Evolutionary conservation across 148 eudicot species (phyloP).

Genomic region (Talinum fruticosum): DNA sequence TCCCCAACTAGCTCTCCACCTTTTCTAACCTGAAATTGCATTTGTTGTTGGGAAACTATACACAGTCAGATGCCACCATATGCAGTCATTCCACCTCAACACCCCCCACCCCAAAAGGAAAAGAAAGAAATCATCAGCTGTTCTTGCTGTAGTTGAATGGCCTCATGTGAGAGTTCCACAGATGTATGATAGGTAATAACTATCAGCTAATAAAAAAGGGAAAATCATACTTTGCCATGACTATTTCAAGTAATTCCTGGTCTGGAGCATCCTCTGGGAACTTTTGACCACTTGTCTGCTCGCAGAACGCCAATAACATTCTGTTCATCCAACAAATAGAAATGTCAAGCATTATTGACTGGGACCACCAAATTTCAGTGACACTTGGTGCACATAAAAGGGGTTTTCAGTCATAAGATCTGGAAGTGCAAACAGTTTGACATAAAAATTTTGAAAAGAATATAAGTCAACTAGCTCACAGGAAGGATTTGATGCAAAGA

Average conservation of each 20-base stretch:
- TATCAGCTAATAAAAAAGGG: slow-evolving; percentile 10
- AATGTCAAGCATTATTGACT: neutral
- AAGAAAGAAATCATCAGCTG: neutral
- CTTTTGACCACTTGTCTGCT: slow-evolving; percentile 78
- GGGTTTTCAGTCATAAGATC: neutral
- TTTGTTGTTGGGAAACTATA: no score
- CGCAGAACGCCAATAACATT: slow-evolving; percentile 85
- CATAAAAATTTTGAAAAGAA: slow-evolving; percentile 1
- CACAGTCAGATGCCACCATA: no score
- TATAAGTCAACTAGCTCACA: neutral
- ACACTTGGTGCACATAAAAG: neutral
- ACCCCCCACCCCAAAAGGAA: neutral
- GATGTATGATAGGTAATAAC: neutral
- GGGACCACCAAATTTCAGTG: neutral
- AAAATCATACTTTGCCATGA: slow-evolving; percentile 68
- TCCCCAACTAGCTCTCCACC: neutral
- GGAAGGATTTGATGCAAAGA: neutral
- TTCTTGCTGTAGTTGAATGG: neutral
- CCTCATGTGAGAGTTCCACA: neutral
- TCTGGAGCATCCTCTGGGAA: slow-evolving; percentile 68
- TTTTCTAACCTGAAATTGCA: no score
- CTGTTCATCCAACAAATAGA: slow-evolving; percentile 43
- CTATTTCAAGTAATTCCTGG: slow-evolving; percentile 89
- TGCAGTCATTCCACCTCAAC: neutral
- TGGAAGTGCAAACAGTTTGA: neutral